Conservation (phyloP, 1,139 yeast species). For the Magnusiomyces paraingens region DNA sequence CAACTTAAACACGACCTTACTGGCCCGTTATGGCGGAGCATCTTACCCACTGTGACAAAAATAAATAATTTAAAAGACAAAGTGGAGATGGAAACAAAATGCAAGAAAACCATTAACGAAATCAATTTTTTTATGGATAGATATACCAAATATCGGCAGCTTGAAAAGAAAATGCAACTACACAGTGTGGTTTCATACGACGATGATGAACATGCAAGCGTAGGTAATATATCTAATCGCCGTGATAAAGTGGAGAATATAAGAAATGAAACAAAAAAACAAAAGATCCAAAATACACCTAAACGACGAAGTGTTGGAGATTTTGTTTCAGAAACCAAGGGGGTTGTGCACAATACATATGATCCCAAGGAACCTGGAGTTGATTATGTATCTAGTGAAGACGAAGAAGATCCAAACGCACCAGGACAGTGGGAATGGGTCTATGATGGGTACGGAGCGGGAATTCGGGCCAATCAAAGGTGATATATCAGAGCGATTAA, state of each 20-base stretch:
- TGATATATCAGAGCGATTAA: neutral
- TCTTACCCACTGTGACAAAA: constrained; percentile 48
- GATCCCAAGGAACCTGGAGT: constrained; percentile 5
- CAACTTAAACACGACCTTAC: constrained; percentile 42
- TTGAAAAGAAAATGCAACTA: constrained; percentile 49
- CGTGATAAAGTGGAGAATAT: too few relatives aligned
- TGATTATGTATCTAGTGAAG: neutral
- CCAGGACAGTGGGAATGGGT: neutral
- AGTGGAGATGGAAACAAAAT: constrained; percentile 46
- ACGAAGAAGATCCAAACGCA: neutral
- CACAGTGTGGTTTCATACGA: too few relatives aligned
- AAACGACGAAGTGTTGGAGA: too few relatives aligned
- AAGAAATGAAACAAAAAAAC: too few relatives aligned
- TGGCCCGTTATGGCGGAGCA: constrained; percentile 51
- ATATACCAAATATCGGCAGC: constrained; percentile 77
- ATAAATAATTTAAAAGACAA: constrained; percentile 43
- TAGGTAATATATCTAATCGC: too few relatives aligned
- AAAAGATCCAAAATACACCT: too few relatives aligned
- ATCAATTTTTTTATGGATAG: constrained; percentile 40
- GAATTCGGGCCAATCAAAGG: constrained; percentile 28
- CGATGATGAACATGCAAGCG: too few relatives aligned
- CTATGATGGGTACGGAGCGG: neutral
- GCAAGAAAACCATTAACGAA: constrained; percentile 46
- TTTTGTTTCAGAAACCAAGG: neutral
- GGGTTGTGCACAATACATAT: constrained; percentile 4